Conservation (phyloP, 1,284 basidiomycete genomes). For the Pascua sp. region DNA sequence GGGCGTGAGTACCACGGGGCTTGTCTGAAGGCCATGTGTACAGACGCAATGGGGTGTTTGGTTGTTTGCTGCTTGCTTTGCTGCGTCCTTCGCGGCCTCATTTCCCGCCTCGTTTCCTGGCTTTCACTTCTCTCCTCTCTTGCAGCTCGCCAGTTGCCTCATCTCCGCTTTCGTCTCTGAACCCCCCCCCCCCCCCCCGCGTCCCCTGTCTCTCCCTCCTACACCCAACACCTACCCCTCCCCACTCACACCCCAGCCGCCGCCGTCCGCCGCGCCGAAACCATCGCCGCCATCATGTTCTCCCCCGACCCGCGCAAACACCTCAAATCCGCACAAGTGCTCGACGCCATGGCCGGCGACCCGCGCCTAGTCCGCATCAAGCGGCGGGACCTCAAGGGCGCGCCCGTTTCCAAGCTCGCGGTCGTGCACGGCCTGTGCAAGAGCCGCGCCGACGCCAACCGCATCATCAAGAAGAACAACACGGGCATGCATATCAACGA, state of each 20-base stretch:
- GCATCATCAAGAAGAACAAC: constrained; percentile 53
- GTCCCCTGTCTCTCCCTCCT: too few species aligned
- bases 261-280: constrained; percentile 57
- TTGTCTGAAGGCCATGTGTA: neutral
- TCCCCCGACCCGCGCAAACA: constrained; percentile 50
- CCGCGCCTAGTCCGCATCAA: constrained; percentile 57
- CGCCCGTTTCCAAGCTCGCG: constrained; percentile 59
- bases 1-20: constrained; percentile 55
- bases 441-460: constrained; percentile 54
- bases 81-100: too few species aligned
- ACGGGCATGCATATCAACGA: constrained; percentile 59
- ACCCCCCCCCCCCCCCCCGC: too few species aligned
- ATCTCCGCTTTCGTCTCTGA: too few species aligned
- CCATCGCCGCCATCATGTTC: constrained; percentile 63
- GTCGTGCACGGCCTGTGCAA: constrained; percentile 53
- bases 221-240: too few species aligned
- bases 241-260: constrained; percentile 32
- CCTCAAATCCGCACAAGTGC: constrained; percentile 51
- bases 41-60: too few species aligned
- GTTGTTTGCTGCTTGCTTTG: too few species aligned
- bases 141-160: too few species aligned
- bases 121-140: too few species aligned
- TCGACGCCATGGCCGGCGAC: constrained; percentile 60
- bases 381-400: constrained; percentile 53
- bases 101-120: too few species aligned